Percentiles rank a stretch among this genome's conserved stretches.
These are phyloP conservation scores for Sporothrix mexicana DNA, from an alignment of 2,329 filamentous ascomycete species.

Conservation along the genomic window DNA sequence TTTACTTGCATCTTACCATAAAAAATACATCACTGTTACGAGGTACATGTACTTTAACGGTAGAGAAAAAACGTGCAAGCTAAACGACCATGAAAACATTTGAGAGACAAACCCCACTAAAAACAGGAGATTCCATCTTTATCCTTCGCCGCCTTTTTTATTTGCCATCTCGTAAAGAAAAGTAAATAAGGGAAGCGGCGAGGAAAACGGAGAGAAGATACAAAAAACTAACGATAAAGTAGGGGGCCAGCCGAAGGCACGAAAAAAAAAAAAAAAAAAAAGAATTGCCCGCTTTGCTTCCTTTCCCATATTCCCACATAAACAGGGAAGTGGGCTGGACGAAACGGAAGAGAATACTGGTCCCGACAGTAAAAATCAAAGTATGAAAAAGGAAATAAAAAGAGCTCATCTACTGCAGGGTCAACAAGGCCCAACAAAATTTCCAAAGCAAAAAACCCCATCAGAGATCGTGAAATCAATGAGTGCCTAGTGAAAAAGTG, in stretches of 20 bases:
- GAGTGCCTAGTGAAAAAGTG: no score
- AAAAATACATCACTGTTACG: not conserved
- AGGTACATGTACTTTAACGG: not conserved
- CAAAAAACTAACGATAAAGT: not conserved
- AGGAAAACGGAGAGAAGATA: not conserved
- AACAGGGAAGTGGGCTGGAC: not conserved
- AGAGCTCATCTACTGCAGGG: not conserved
- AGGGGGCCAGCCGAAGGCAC: not conserved
- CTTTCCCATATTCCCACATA: not conserved
- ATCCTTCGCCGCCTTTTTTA: not conserved
- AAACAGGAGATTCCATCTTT: constrained; percentile 1
- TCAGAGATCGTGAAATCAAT: constrained; percentile 3
- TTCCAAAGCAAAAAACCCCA: not conserved
- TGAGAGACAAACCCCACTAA: not conserved
- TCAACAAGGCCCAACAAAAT: constrained; percentile 1
- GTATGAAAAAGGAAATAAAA: not conserved
- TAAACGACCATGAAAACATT: not conserved
- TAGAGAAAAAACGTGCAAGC: not conserved
- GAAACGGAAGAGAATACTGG: not conserved
- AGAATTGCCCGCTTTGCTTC: not conserved
- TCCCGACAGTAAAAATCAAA: not conserved
- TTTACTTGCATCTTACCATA: not conserved
- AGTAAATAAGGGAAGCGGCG: not conserved
- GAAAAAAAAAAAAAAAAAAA: not conserved
- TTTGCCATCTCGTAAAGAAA: not conserved